These are phyloP conservation scores for Verbascum thapsus DNA, from an alignment of 257 asterid genomes.

Conservation along the genomic window DNA sequence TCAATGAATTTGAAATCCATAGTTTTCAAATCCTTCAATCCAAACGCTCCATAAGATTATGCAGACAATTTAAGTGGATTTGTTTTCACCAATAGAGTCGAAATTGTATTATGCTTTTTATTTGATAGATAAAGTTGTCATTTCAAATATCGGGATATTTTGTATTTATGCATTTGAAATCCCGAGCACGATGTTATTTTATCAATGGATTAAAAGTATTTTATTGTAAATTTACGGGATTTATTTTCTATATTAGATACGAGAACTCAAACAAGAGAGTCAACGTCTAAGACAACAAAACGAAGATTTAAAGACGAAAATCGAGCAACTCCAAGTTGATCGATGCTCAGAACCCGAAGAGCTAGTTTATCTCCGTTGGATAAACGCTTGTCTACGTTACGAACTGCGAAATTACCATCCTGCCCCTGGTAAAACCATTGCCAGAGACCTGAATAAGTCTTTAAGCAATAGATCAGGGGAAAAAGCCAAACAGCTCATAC, in stretches of 20 bases:
- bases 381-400: constrained; percentile 86
- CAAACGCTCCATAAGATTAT: too few species aligned
- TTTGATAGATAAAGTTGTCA: too few species aligned
- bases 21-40: too few species aligned
- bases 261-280: constrained; percentile 56
- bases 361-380: constrained; percentile 90
- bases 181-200: too few species aligned
- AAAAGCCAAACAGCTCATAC: constrained; percentile 80
- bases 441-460: constrained; percentile 77
- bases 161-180: too few species aligned
- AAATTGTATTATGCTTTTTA: too few species aligned
- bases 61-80: too few species aligned
- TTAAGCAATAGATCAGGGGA: constrained; percentile 78
- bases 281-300: constrained; percentile 51
- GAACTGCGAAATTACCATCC: constrained; percentile 72
- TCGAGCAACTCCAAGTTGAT: constrained; percentile 66
- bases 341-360: constrained; percentile 78
- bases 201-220: not conserved
- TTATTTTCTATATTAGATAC: constrained; percentile 44
- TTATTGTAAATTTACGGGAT: not conserved
- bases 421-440: constrained; percentile 56
- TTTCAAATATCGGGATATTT: too few species aligned
- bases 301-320: constrained; percentile 59
- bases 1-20: too few species aligned
- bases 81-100: too few species aligned